Percentiles rank a stretch among this genome's conserved stretches.
These are phyloP conservation scores for Astrocystis sublimbata DNA, from an alignment of 495 filamentous ascomycete species.

Conservation along the genomic window DNA sequence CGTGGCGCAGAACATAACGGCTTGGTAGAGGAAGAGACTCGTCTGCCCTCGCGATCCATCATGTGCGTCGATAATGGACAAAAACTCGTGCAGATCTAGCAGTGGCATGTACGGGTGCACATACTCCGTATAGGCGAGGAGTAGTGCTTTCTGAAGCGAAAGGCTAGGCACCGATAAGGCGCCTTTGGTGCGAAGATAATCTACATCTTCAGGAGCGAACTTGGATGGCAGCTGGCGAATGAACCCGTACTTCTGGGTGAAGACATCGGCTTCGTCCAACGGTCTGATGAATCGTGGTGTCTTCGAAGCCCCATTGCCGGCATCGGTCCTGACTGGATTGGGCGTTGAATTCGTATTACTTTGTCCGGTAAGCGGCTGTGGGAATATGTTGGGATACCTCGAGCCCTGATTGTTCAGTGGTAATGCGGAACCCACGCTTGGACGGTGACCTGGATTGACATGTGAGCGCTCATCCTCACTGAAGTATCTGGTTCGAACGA, in stretches of 20 bases:
- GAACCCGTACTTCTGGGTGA: constrained; percentile 60
- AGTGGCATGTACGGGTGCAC: constrained; percentile 92
- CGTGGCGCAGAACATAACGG: constrained; percentile 78
- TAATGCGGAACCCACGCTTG: constrained; percentile 23
- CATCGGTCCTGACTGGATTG: constrained; percentile 17
- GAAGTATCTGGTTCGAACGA: neutral
- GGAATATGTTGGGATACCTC: constrained; percentile 36
- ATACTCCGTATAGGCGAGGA: constrained; percentile 76
- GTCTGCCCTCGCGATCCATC: constrained; percentile 66
- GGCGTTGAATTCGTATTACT: constrained; percentile 27
- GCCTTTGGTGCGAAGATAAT: constrained; percentile 73
- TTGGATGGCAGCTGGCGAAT: constrained; percentile 70
- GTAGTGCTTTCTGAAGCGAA: constrained; percentile 68
- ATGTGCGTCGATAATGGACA: constrained; percentile 62
- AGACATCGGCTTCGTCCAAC: constrained; percentile 33
- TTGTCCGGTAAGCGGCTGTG: constrained; percentile 10
- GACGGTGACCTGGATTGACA: constrained; percentile 38
- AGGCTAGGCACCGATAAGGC: constrained; percentile 69
- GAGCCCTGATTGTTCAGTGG: constrained; percentile 33
- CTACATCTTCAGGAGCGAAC: constrained; percentile 70
- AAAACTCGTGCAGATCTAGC: constrained; percentile 72
- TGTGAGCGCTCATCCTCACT: constrained; percentile 28
- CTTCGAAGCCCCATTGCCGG: constrained; percentile 15
- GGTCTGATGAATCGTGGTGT: constrained; percentile 35
- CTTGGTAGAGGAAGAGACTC: constrained; percentile 78